Percentiles rank a stretch among this genome's conserved stretches.
Conservation (phyloP, 202 grass and related monocot genomes). For the Brachypodium distachyon region DNA sequence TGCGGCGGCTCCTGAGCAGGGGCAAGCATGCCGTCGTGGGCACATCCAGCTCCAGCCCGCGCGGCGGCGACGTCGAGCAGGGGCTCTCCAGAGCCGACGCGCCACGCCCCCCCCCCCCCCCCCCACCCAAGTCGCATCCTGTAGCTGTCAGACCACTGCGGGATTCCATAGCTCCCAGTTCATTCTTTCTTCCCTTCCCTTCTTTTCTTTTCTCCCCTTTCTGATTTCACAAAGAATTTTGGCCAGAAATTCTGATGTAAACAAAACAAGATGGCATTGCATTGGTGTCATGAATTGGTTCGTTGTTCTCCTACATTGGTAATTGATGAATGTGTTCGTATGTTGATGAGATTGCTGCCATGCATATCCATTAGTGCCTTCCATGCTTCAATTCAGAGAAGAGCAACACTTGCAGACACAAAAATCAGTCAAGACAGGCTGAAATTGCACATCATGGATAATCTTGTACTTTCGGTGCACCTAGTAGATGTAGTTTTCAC, state of each 20-base stretch:
- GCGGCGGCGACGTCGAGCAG: constrained; percentile 67
- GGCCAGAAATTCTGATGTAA: background rate
- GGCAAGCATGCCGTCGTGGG: constrained; percentile 56
- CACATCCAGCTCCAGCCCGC: constrained; percentile 44
- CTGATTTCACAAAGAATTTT: background rate
- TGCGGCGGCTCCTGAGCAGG: constrained; percentile 51
- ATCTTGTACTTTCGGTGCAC: background rate
- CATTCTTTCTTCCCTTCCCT: constrained; percentile 11
- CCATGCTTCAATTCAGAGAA: background rate
- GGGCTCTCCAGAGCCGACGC: constrained; percentile 21
- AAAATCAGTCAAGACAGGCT: constrained; percentile 12
- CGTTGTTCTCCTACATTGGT: background rate
- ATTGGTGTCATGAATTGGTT: constrained; percentile 7
- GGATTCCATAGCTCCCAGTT: constrained; percentile 56
- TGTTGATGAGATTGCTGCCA: background rate
- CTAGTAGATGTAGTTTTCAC: background rate
- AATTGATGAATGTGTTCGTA: constrained; percentile 17
- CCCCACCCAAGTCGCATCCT: constrained; percentile 44
- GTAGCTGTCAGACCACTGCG: constrained; percentile 43
- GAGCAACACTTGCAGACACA: background rate
- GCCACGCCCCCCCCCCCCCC: too few species aligned
- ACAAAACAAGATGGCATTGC: background rate
- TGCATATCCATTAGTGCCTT: background rate
- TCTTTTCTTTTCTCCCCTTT: background rate
- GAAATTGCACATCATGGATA: background rate